Conservation (phyloP, 2,329 filamentous ascomycete genomes). For the Lecanicillium sp. region DNA sequence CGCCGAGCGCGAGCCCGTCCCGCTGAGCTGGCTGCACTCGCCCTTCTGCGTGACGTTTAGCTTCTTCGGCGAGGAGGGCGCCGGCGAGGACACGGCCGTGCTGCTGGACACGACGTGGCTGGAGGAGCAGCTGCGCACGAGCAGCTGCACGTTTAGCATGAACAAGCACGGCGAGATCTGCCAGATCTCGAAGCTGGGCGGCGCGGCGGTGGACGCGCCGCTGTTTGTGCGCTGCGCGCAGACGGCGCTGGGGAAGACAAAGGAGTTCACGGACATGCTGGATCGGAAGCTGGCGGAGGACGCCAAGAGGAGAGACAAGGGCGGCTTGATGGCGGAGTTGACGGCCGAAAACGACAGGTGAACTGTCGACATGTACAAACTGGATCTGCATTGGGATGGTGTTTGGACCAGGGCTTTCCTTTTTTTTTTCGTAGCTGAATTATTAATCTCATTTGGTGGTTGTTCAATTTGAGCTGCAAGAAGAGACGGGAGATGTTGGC, state of each 20-base stretch:
- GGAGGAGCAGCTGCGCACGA: slow-evolving; percentile 71
- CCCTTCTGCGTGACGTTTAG: slow-evolving; percentile 88
- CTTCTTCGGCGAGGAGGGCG: slow-evolving; percentile 69
- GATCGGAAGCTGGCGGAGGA: slow-evolving; percentile 71
- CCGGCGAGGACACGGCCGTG: slow-evolving; percentile 36
- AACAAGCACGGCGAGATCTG: slow-evolving; percentile 89
- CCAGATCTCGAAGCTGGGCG: slow-evolving; percentile 85
- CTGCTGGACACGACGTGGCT: slow-evolving; percentile 66
- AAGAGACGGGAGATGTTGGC: no score
- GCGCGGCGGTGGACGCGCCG: slow-evolving; percentile 73
- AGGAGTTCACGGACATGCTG: slow-evolving; percentile 70
- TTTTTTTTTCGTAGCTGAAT: no score
- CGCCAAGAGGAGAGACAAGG: slow-evolving; percentile 68
- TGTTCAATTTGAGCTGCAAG: no score
- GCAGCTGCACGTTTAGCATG: slow-evolving; percentile 73
- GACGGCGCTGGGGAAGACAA: slow-evolving; percentile 70
- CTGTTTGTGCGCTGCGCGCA: slow-evolving; percentile 70
- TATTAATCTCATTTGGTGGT: no score
- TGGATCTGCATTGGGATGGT: no score
- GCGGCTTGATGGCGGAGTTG: slow-evolving; percentile 69
- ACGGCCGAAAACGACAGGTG: slow-evolving; percentile 76
- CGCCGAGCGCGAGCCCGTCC: slow-evolving; percentile 82
- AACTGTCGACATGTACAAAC: slow-evolving; percentile 19
- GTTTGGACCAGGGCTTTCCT: no score
- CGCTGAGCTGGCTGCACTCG: slow-evolving; percentile 84